Evolutionary conservation across 176 grass and related monocot genomes (phyloP).

Genomic region (Secale cereale): DNA sequence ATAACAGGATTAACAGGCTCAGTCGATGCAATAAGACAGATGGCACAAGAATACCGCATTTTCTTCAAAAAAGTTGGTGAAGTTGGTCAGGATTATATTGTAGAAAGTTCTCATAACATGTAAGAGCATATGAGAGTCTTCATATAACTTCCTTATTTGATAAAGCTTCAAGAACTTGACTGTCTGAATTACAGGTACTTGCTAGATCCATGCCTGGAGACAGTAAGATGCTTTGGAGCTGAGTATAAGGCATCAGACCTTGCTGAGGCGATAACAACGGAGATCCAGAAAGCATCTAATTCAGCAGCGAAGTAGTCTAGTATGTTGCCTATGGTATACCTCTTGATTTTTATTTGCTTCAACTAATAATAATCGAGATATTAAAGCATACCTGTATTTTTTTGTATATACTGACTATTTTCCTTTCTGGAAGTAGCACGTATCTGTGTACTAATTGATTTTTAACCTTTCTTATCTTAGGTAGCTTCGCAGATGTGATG

Average conservation of each 20-base stretch:
- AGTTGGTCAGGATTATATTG: slow-evolving; percentile 85
- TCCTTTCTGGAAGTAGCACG: slow-evolving; percentile 9
- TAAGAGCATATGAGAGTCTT: slow-evolving; percentile 20
- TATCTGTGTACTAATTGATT: neutral
- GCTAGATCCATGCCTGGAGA: slow-evolving; percentile 87
- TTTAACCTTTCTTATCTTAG: neutral
- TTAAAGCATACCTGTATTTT: neutral
- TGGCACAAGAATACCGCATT: slow-evolving; percentile 89
- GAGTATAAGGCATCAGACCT: slow-evolving; percentile 80
- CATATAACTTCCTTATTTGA: neutral
- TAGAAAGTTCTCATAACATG: slow-evolving; percentile 88
- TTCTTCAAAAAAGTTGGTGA: slow-evolving; percentile 90
- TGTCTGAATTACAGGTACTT: slow-evolving; percentile 64
- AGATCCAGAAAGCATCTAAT: slow-evolving; percentile 53
- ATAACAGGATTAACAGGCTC: slow-evolving; percentile 83
- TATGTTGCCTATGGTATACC: slow-evolving; percentile 15
- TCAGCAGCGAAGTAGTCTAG: slow-evolving; percentile 37
- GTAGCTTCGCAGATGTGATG: slow-evolving; percentile 7
- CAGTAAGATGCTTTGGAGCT: slow-evolving; percentile 70
- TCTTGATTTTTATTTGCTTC: slow-evolving; percentile 30
- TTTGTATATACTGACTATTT: slow-evolving; percentile 17
- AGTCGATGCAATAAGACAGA: slow-evolving; percentile 71
- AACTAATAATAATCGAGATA: slow-evolving; percentile 22
- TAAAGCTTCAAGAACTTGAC: slow-evolving; percentile 25
- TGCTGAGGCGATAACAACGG: slow-evolving; percentile 64